These are phyloP conservation scores for Solanum hybrid DNA, from an alignment of 305 asterid species.

Conservation along the genomic window DNA sequence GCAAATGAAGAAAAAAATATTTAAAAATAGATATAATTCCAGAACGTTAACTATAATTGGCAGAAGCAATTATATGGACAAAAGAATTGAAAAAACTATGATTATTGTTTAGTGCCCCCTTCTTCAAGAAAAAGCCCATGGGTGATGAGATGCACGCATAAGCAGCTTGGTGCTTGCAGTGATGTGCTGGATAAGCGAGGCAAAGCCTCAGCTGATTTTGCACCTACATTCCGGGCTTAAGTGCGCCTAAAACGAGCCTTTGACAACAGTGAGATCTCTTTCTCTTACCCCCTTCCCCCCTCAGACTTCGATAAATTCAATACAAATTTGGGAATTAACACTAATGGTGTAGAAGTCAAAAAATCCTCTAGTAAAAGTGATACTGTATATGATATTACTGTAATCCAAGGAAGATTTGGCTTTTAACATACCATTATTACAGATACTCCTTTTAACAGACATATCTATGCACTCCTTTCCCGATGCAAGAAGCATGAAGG, in stretches of 20 bases:
- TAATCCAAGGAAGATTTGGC: not conserved
- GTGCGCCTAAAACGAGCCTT: not conserved
- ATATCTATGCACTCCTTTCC: not conserved
- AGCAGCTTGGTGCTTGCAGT: not conserved
- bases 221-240: not conserved
- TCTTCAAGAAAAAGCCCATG: not conserved
- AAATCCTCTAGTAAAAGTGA: not conserved
- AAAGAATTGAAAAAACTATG: not conserved
- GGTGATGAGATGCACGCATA: not conserved
- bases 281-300: not conserved
- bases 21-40: not conserved
- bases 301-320: not conserved
- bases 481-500: not conserved
- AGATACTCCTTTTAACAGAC: not conserved
- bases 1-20: not conserved
- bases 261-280: not conserved
- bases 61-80: not conserved
- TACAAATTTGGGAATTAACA: not conserved
- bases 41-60: not conserved
- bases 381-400: not conserved
- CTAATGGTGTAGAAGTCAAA: not conserved
- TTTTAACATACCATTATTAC: not conserved
- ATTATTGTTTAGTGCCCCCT: not conserved
- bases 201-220: not conserved
- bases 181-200: not conserved